Evolutionary conservation across 2,329 filamentous ascomycete species (phyloP), one percentile per base, ranked within the genome.

Genomic region (Colletotrichum horii): DNA sequence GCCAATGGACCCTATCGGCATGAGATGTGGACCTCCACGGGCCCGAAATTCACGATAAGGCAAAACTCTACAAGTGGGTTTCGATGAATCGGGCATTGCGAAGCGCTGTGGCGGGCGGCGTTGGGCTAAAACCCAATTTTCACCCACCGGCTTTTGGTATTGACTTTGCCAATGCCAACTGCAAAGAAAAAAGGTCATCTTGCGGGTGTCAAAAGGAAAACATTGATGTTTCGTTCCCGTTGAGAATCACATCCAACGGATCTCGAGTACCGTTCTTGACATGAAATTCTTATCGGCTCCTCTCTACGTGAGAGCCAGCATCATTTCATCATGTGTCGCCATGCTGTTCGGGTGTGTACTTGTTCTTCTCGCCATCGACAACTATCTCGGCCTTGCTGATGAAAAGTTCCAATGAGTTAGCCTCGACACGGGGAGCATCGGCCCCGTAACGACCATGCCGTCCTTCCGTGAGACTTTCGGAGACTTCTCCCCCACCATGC

Each of bases 401-500:
- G 16, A 75, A 30, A 67, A 14, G 9, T 8, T 26, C 6, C 24
- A 15, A 30, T 58, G 32, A 16, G 19, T 19, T 73, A 79, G 81
- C 64, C 79, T 82, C 56, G 83, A 85, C 52, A 85, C 90, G 1
- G 90, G 90, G 12, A 89, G 86, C 30, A 91, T 93, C 68, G 91
- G 91, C 2, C 88, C 91, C 6, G 87, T 93, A 0, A 93, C 91
- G 0, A 86, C 87, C 4, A 93, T 93, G 91, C 78, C 84, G 0
- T 82, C 84, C 19, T 93, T 91, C 80, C 83, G 83, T 12, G 71
- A 82, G 4, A 85, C 85, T 5, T 89, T 92, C 78, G 91, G 91
- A 5, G 81, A 84, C 16, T 86, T 90, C 60, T 89, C 89, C 2
- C 85, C 91, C 0, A 89, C 88, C 0, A 79, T 92, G 2, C 91